Evolutionary conservation across 768 basidiomycete genomes (phyloP).

Genomic region (Collybia nuda): DNA sequence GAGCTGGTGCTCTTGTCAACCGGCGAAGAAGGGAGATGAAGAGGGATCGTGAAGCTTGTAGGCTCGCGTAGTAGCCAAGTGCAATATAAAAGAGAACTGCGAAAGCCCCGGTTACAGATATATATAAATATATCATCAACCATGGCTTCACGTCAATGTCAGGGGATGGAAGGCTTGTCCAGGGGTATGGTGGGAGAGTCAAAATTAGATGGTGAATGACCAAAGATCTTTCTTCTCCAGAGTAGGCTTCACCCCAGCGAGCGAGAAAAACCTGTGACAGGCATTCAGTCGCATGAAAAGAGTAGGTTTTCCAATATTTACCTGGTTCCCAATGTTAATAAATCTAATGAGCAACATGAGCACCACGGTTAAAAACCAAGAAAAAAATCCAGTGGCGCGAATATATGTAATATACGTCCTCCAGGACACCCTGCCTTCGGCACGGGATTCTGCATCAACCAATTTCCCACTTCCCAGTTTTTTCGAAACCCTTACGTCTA

Average conservation of each 20-base stretch:
- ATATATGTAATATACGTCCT: constrained; percentile 66
- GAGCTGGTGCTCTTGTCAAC: constrained; percentile 60
- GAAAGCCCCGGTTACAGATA: constrained; percentile 58
- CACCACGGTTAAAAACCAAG: constrained; percentile 53
- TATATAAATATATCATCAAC: constrained; percentile 62
- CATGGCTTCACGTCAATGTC: constrained; percentile 62
- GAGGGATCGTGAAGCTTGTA: constrained; percentile 62
- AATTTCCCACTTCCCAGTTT: constrained; percentile 45
- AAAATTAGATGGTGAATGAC: not conserved
- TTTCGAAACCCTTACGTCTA: not conserved
- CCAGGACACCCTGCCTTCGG: constrained; percentile 61
- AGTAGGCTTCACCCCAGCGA: constrained; percentile 69
- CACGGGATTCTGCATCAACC: constrained; percentile 60
- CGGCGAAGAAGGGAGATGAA: constrained; percentile 55
- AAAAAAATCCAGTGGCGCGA: constrained; percentile 53
- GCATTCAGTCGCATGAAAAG: too few relatives aligned
- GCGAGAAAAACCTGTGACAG: constrained; percentile 52
- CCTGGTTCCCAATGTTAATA: constrained; percentile 57
- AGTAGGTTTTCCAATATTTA: too few relatives aligned
- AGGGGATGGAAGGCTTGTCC: constrained; percentile 57
- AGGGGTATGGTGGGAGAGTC: constrained; percentile 27
- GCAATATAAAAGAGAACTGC: constrained; percentile 54
- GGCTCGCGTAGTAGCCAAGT: constrained; percentile 66
- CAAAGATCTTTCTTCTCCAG: constrained; percentile 25
- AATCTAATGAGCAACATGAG: constrained; percentile 55